Base-by-base conservation (phyloP, 2,329 filamentous ascomycete species). In the Aspergillus quadrilineatus region DNA sequence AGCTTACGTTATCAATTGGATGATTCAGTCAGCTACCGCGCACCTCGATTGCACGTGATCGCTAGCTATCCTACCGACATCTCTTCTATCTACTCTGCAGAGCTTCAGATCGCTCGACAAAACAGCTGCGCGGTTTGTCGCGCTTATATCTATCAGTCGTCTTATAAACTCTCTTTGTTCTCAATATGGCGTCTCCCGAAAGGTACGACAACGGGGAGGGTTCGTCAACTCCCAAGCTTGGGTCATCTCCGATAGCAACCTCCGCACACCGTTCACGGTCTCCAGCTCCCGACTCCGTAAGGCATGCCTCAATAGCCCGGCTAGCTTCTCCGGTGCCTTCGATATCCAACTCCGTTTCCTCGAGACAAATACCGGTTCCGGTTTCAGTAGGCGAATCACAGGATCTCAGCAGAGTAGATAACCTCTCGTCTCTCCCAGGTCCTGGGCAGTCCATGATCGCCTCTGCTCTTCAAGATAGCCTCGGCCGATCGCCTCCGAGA, bases 361-460 rank as follows among this genome's bases (percentile, higher is more conserved):
- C 70, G 50, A 75, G 76, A 55, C 79, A 80, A 59, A 60, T 69
- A 22, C 76, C 80, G 52, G 70, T 71, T 59, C 66, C 77, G 63
- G 62, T 67, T 65, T 67, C 68, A 36, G 79, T 78, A 17, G 76
- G 72, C 52, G 74, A 85, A 56, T 82, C 85, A 39, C 87, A 89
- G 37, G 67, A 74, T 28, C 80, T 95, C 37, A 80, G 87, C 7
- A 87, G 84, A 57, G 82, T 82, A 52, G 84, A 73, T 58, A 79
- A 76, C 62, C 73, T 73, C 61, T 82, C 84, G 22, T 88, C 85
- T 49, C 75, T 85, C 6, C 84, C 87, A 6, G 91, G 90, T 0
- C 92, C 91, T 6, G 91, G 91, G 26, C 85, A 92, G 48, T 97
- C 93, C 28, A 92, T 92, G 59, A 83, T 97, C 53, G 92, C 93